Evolutionary conservation across 2,329 filamentous ascomycete species (phyloP), one percentile per base, ranked within the genome.

Genomic region (Calonectria leucothoes): DNA sequence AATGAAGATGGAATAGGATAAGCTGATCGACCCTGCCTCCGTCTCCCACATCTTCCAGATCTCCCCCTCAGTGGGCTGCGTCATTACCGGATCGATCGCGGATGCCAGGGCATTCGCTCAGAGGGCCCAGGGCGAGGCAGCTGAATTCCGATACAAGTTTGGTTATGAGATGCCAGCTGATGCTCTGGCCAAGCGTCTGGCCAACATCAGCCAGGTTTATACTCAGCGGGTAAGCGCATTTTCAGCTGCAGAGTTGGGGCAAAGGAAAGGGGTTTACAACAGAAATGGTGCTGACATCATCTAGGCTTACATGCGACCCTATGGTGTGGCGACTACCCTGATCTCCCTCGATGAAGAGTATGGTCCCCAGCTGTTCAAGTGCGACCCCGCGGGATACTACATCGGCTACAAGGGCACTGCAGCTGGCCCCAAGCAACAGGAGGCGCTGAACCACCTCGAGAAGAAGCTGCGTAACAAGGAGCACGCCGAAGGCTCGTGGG

Each of bases 391-490:
- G 71, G 97, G 97, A 74, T 99, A 99, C 89, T 98, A 97, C 84
- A 95, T 96, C 70, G 97, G 97, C 78, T 99, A 98, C 93, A 98
- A 98, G 89, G 97, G 95, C 79, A 98, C 97, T 59, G 95, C 97
- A 67, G 97, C 97, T 10, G 97, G 97, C 7, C 97, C 97, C 69
- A 99, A 99, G 89, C 96, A 98, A 86, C 97, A 99, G 86, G 97
- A 99, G 90, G 97, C 97, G 76, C 92, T 98, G 84, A 99, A 99
- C 87, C 95, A 98, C 85, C 90, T 99, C 72, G 97, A 99, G 91
- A 98, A 98, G 93, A 98, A 98, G 91, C 92, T 99, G 86, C 98
- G 98, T 89, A 98, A 98, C 93, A 98, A 98, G 92, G 96, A 98
- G 82, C 90, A 91, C 81, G 97, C 96, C 42, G 94, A 97, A 71